phyloP scores from a whole-genome alignment of 2,329 filamentous ascomycete species.

The Aspergillus versicolor region DNA sequence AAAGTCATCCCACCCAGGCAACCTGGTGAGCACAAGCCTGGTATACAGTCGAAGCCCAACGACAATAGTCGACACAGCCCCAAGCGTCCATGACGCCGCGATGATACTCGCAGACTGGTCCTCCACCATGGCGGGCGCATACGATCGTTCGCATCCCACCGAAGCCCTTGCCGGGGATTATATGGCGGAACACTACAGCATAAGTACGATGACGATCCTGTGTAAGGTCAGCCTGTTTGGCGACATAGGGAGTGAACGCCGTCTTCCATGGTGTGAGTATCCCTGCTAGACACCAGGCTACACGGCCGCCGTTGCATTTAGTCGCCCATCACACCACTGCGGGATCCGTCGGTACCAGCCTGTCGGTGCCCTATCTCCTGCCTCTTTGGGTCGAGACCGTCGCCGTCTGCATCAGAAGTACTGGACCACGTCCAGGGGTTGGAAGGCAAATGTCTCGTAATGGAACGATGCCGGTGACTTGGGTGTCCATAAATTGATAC shows the following conservation, averaged over 20 bases:
- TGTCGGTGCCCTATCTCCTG: not conserved
- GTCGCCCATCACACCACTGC: not conserved
- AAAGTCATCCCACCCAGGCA: slow-evolving; percentile 14
- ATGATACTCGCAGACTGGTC: slow-evolving; percentile 5
- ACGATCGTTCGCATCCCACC: not conserved
- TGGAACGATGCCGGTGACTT: not conserved
- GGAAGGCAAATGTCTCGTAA: not conserved
- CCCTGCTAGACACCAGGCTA: no score
- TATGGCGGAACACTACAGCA: not conserved
- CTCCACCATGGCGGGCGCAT: not conserved
- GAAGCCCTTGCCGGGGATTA: not conserved
- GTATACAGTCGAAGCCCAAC: slow-evolving; percentile 9
- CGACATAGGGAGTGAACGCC: no score
- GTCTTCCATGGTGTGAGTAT: no score
- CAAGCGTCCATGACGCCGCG: slow-evolving; percentile 6
- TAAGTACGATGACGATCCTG: not conserved
- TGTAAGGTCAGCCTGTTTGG: no score
- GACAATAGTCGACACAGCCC: slow-evolving; percentile 2
- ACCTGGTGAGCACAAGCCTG: not conserved
- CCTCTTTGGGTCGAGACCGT: not conserved
- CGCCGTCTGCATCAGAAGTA: not conserved
- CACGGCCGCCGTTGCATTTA: not conserved
- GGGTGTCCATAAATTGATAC: not conserved
- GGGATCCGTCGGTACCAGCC: not conserved
- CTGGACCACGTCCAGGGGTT: not conserved